Evolutionary conservation across 1,284 basidiomycete genomes (phyloP), one percentile per base, ranked within the genome.

Genomic region (Naganishia sp.): DNA sequence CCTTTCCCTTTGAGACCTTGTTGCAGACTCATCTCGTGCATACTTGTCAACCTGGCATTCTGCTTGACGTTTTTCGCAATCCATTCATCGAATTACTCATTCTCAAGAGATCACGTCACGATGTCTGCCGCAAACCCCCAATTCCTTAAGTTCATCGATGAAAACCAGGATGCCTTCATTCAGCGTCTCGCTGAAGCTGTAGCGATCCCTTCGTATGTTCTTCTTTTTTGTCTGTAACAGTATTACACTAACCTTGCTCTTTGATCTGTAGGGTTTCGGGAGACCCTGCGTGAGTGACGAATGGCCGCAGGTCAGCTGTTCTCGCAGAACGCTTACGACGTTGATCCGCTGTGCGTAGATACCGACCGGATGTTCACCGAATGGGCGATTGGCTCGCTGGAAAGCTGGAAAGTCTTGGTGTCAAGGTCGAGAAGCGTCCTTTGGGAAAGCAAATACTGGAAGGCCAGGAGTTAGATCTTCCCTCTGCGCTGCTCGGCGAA

Each of bases 401-500:
- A 3, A 86, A 93, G 77, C 86, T 95, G 68, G 85, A 85, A 55
- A 78, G 83, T 23, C 84, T 92, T 55, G 91, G 90, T 11, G 90
- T 91, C 46, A 84, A 86, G 67, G 92, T 90, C 1, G 83, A 86
- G 73, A 83, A 86, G 33, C 85, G 86, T 21, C 85, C 89, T 67
- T 85, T 96, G 16, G 96, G 96, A 23, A 87, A 83, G 70, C 94
- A 98, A 70, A 81, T 80, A 11, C 85, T 96, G 75, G 92, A 86
- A 2, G 82, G 92, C 72, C 84, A 87, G 71, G 83, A 94, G 48
- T 74, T 85, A 53, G 84, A 86, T 53, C 85, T 99, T 3, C 95
- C 95, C 0, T 93, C 93, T 9, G 92, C 88, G 6, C 86, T 99
- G 74, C 85, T 98, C 49, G 94, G 90, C 11, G 83, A 86, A 67